Percentiles rank a stretch among this genome's conserved stretches.
Evolutionary conservation across 2,329 filamentous ascomycete genomes (phyloP).

Genomic region (Talaromyces sp.): DNA sequence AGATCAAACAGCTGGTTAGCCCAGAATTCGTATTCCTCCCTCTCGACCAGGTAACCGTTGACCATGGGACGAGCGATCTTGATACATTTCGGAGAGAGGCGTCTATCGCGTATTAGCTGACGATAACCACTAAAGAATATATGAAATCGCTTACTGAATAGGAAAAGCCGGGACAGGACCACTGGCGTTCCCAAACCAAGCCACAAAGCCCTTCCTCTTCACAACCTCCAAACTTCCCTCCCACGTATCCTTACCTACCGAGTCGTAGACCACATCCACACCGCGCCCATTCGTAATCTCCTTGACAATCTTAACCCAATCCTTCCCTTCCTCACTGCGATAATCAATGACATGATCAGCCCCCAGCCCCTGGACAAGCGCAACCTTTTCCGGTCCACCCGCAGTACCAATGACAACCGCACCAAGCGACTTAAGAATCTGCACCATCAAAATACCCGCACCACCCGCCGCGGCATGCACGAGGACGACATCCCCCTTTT

Average conservation of each 20-base stretch:
- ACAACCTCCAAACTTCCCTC: slow-evolving; percentile 72
- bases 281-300: slow-evolving; percentile 76
- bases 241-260: slow-evolving; percentile 82
- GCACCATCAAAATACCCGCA: slow-evolving; percentile 71
- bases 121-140: not conserved
- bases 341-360: slow-evolving; percentile 74
- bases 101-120: not conserved
- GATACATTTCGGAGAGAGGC: slow-evolving; percentile 65
- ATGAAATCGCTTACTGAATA: slow-evolving; percentile 52
- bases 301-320: slow-evolving; percentile 76
- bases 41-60: slow-evolving; percentile 66
- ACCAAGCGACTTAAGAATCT: slow-evolving; percentile 70
- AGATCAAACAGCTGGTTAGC: slow-evolving; percentile 67
- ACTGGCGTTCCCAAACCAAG: slow-evolving; percentile 78
- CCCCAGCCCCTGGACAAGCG: slow-evolving; percentile 64
- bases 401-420: slow-evolving; percentile 79
- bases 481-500: slow-evolving; percentile 76
- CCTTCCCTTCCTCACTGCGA: slow-evolving; percentile 78
- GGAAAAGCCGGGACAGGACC: slow-evolving; percentile 72
- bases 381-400: slow-evolving; percentile 69
- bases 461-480: slow-evolving; percentile 85
- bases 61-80: slow-evolving; percentile 74
- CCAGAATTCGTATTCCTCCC: slow-evolving; percentile 71
- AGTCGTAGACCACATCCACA: slow-evolving; percentile 77
- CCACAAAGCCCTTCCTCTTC: slow-evolving; percentile 72